phyloP scores from a whole-genome alignment of 305 asterid genomes.

The Fraxinus xanthoxyloides region DNA sequence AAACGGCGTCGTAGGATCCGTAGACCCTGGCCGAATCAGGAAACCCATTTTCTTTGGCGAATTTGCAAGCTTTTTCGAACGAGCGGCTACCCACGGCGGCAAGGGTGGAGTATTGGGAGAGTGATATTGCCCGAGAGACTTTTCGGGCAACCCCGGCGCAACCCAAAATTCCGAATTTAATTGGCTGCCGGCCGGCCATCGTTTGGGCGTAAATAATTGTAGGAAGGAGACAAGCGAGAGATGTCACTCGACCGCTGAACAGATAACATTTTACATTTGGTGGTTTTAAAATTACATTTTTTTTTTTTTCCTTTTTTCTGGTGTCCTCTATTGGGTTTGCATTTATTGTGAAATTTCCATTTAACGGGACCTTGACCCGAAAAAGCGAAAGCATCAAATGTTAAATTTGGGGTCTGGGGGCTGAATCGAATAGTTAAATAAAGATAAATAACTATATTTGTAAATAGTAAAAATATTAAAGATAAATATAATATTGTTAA shows the following conservation, averaged over 20 bases:
- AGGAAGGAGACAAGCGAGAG: not conserved
- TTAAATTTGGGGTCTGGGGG: too few species aligned
- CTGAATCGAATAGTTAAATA: too few species aligned
- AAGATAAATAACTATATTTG: too few species aligned
- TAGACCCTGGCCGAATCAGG: conserved; percentile 40
- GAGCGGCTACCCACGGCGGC: conserved; percentile 45
- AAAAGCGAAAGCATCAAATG: too few species aligned
- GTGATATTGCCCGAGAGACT: conserved; percentile 33
- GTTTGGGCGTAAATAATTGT: not conserved
- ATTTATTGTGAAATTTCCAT: not conserved
- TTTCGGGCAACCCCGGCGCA: conserved; percentile 43
- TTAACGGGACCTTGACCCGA: too few species aligned
- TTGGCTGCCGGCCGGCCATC: not conserved
- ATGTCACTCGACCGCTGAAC: not conserved
- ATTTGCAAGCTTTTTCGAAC: conserved; percentile 32
- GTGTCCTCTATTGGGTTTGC: not conserved
- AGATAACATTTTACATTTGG: not conserved
- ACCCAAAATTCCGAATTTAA: conserved; percentile 39
- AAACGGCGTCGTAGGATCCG: conserved; percentile 64
- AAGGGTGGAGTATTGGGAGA: conserved; percentile 27
- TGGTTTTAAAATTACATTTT: too few species aligned
- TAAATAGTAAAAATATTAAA: too few species aligned
- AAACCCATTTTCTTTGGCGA: conserved; percentile 8
- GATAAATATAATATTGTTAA: too few species aligned
- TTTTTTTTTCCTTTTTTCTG: not conserved